phyloP scores from a whole-genome alignment of 345 rosid species.

The Carallia pectinifolia region DNA sequence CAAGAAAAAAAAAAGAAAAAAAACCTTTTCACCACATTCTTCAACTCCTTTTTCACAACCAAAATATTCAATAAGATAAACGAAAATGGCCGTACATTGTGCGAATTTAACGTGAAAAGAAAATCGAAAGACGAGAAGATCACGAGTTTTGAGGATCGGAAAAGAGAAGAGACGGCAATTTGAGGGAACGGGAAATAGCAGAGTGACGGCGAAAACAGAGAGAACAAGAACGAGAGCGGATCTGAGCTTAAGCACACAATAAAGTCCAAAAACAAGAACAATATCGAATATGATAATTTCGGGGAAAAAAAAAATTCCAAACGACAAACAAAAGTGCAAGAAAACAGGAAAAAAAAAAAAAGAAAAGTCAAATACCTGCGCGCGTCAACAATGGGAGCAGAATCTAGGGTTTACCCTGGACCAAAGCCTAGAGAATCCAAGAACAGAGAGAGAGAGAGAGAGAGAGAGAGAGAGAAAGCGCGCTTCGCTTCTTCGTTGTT shows the following conservation, averaged over 20 bases:
- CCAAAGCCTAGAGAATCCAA: slow-evolving; percentile 28
- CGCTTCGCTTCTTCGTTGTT: slow-evolving; percentile 4
- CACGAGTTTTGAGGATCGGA: background rate
- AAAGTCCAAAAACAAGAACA: background rate
- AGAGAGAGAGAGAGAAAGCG: background rate
- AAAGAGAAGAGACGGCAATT: background rate
- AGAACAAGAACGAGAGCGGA: slow-evolving; percentile 29
- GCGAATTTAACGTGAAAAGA: slow-evolving; percentile 22
- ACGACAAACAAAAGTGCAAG: background rate
- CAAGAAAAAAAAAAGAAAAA: slow-evolving; percentile 6
- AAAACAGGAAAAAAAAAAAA: background rate
- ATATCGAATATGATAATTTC: too few species aligned
- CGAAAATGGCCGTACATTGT: slow-evolving; percentile 31
- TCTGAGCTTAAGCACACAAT: slow-evolving; percentile 28
- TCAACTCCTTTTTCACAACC: background rate
- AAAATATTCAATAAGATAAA: background rate
- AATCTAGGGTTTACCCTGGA: slow-evolving; percentile 41
- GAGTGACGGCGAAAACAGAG: background rate
- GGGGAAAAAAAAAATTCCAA: slow-evolving; percentile 1
- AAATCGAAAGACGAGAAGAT: slow-evolving; percentile 16
- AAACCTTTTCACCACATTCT: slow-evolving; percentile 1
- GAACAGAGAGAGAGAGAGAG: slow-evolving; percentile 3
- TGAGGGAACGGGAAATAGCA: background rate
- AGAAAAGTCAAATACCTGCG: background rate
- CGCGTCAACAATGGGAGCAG: slow-evolving; percentile 36